Conservation (phyloP, 345 rosid genomes). For the Erodium maritimum region DNA sequence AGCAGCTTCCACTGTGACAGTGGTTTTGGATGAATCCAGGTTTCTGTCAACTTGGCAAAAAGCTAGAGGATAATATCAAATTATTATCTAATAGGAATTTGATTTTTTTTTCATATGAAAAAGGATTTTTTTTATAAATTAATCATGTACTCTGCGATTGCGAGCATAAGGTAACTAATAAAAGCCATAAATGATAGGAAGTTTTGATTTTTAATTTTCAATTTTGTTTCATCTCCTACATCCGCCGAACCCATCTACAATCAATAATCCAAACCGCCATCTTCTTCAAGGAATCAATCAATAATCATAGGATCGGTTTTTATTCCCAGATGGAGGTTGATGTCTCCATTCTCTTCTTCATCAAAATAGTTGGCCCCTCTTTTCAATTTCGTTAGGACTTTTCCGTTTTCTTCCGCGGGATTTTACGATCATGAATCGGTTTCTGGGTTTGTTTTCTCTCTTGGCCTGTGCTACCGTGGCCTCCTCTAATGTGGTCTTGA, state of each 20-base stretch:
- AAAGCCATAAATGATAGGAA: too few relatives aligned
- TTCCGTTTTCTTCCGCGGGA: slow-evolving; percentile 1
- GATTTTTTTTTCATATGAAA: too few relatives aligned
- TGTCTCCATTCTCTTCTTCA: slow-evolving; percentile 34
- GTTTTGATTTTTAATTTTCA: too few relatives aligned
- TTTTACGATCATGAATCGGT: not conserved
- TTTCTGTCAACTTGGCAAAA: too few relatives aligned
- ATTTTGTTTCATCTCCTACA: too few relatives aligned
- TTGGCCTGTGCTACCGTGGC: slow-evolving; percentile 24
- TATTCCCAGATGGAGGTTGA: slow-evolving; percentile 68
- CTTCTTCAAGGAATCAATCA: not conserved
- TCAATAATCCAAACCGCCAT: not conserved
- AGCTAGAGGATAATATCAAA: too few relatives aligned
- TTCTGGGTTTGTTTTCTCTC: slow-evolving; percentile 17
- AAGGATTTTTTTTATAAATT: too few relatives aligned
- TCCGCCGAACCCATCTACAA: not conserved
- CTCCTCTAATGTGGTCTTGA: slow-evolving; percentile 50
- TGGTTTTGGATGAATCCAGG: too few relatives aligned
- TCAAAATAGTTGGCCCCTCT: slow-evolving; percentile 16
- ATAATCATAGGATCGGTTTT: slow-evolving; percentile 1
- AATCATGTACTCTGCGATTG: too few relatives aligned
- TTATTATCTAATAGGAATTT: too few relatives aligned
- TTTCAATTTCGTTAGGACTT: slow-evolving; percentile 9
- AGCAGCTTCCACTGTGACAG: too few relatives aligned
- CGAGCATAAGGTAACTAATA: too few relatives aligned